Conservation (phyloP, 495 filamentous ascomycete species). For the Achaetomiella virescens region DNA sequence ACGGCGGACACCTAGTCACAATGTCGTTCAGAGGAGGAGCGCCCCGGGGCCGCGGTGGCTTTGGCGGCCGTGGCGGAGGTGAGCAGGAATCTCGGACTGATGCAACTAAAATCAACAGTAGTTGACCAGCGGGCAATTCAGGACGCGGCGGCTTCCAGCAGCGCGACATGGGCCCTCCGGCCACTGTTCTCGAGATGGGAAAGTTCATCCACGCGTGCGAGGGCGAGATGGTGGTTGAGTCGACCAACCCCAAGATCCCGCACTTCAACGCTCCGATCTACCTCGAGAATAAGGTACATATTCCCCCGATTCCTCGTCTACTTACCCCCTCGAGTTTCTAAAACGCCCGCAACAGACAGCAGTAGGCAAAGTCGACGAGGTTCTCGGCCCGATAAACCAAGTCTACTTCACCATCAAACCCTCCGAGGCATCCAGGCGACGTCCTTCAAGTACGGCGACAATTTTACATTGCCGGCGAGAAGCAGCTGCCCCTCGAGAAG, state of each 20-base stretch:
- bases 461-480: constrained; percentile 94
- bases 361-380: constrained; percentile 91
- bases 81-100: constrained; percentile 14
- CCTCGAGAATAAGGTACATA: constrained; percentile 89
- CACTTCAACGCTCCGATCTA: constrained; percentile 99
- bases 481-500: constrained; percentile 88
- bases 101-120: not conserved
- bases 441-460: constrained; percentile 93
- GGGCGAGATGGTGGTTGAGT: constrained; percentile 93
- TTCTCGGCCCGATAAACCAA: constrained; percentile 90
- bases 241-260: constrained; percentile 88
- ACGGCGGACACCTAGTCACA: constrained; percentile 7
- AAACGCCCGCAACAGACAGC: constrained; percentile 50
- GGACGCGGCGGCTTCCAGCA: constrained; percentile 50
- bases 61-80: constrained; percentile 14
- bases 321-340: not conserved
- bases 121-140: constrained; percentile 12
- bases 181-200: constrained; percentile 68
- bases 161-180: constrained; percentile 50
- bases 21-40: constrained; percentile 30
- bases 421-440: constrained; percentile 83
- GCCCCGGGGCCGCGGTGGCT: constrained; percentile 25
- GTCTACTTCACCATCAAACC: constrained; percentile 98
- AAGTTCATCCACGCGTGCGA: constrained; percentile 88
- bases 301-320: not conserved